Conservation (phyloP, 2,329 filamentous ascomycete genomes). For the Aspergillus japonicus region DNA sequence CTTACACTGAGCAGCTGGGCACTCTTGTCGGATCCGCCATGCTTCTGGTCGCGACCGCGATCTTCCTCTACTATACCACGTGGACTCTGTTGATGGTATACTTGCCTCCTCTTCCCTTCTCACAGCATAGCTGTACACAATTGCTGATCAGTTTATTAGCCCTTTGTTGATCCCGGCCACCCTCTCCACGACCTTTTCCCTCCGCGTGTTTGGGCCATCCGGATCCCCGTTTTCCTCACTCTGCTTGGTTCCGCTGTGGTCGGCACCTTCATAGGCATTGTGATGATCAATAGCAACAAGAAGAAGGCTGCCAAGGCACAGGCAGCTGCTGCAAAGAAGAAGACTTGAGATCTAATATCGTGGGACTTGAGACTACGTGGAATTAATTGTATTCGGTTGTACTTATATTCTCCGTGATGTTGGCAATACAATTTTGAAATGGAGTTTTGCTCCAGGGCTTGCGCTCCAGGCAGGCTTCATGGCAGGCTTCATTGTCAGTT, state of each 20-base stretch:
- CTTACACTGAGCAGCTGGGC: slow-evolving; percentile 67
- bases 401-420: background rate
- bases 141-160: slow-evolving; percentile 53
- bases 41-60: slow-evolving; percentile 69
- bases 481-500: background rate
- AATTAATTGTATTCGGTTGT: background rate
- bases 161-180: slow-evolving; percentile 94
- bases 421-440: background rate
- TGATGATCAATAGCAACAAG: slow-evolving; percentile 98
- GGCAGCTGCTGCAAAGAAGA: slow-evolving; percentile 73
- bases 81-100: slow-evolving; percentile 96
- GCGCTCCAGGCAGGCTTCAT: background rate
- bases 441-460: background rate
- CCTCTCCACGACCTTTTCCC: slow-evolving; percentile 93
- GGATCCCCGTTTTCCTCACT: slow-evolving; percentile 94
- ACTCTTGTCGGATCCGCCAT: slow-evolving; percentile 76
- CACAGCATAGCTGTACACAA: background rate
- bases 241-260: slow-evolving; percentile 90
- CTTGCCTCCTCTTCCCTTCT: background rate
- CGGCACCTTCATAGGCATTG: slow-evolving; percentile 89
- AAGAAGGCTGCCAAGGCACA: slow-evolving; percentile 96
- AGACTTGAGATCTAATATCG: slow-evolving; percentile 56
- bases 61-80: slow-evolving; percentile 91
- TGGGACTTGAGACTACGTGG: background rate
- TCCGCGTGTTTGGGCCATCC: slow-evolving; percentile 96